Conservation (phyloP, 2,329 filamentous ascomycete species). For the Balansia obtecta region DNA sequence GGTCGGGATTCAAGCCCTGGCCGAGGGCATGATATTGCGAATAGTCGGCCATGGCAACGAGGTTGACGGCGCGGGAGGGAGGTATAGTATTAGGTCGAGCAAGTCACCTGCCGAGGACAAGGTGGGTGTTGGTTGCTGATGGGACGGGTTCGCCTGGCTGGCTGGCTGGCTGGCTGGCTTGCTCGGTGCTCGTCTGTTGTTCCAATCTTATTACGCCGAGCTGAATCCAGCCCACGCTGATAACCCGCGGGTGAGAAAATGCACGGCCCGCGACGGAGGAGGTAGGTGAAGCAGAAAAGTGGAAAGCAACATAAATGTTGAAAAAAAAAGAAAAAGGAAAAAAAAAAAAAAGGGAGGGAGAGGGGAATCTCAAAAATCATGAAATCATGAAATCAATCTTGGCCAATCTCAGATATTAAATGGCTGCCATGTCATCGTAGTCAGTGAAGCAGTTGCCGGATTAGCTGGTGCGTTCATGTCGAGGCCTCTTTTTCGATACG, state of each 20-base stretch:
- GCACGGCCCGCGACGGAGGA: too few relatives aligned
- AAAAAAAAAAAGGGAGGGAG: too few relatives aligned
- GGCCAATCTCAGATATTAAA: neutral
- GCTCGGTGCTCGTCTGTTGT: neutral
- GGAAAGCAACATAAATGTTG: neutral
- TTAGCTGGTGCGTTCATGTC: neutral
- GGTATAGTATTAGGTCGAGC: constrained; percentile 1
- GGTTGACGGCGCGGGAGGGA: neutral
- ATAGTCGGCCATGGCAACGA: constrained; percentile 38
- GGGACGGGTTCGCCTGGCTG: neutral
- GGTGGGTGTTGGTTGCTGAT: constrained; percentile 2
- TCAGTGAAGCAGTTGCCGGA: neutral
- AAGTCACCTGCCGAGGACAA: constrained; percentile 2
- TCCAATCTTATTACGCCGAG: neutral
- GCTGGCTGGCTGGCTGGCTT: too few relatives aligned
- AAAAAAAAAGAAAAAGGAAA: neutral
- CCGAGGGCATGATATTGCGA: constrained; percentile 43
- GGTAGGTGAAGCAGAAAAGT: neutral
- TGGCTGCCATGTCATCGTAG: neutral
- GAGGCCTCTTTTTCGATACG: neutral
- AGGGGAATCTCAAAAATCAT: neutral
- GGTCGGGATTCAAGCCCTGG: constrained; percentile 40
- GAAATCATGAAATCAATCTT: neutral
- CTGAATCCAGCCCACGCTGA: neutral
- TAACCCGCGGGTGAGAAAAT: too few relatives aligned